These are phyloP conservation scores for Colletotrichum chlorophyti DNA, from an alignment of 2,329 filamentous ascomycete genomes.

Conservation along the genomic window DNA sequence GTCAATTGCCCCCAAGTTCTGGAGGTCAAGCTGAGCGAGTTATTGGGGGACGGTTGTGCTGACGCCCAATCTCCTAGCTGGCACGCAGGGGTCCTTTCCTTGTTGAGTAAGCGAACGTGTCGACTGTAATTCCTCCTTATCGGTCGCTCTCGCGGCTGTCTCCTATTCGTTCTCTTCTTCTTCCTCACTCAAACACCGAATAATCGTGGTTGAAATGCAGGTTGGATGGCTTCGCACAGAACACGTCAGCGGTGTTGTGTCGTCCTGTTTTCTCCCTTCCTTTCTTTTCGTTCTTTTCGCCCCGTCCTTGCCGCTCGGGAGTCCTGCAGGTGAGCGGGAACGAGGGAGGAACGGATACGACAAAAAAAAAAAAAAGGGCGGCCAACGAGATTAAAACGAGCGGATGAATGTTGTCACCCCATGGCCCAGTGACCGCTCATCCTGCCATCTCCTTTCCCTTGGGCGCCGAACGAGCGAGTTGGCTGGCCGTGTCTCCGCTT, in stretches of 20 bases:
- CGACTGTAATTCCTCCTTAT: no score
- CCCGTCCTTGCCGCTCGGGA: not conserved
- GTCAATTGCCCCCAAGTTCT: not conserved
- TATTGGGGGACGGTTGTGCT: constrained; percentile 8
- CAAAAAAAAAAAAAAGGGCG: constrained; percentile 14
- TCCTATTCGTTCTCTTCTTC: not conserved
- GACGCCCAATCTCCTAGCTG: constrained; percentile 5
- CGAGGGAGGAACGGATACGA: not conserved
- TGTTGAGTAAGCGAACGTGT: not conserved
- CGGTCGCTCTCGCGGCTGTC: no score
- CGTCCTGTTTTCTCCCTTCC: no score
- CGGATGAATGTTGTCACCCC: constrained; percentile 13
- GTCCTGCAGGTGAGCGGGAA: constrained; percentile 19
- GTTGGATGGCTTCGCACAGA: not conserved
- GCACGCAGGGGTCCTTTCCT: constrained; percentile 1
- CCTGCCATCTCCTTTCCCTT: not conserved
- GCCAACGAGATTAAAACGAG: constrained; percentile 21
- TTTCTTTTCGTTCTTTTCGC: not conserved
- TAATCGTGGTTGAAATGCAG: not conserved
- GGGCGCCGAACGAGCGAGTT: constrained; percentile 15
- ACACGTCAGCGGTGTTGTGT: no score
- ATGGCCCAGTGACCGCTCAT: constrained; percentile 3
- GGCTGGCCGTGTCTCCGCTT: constrained; percentile 1
- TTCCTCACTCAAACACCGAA: not conserved
- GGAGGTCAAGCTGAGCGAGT: constrained; percentile 2